phyloP scores from a whole-genome alignment of 2,329 filamentous ascomycete species.

The Aspergillus tanneri region DNA sequence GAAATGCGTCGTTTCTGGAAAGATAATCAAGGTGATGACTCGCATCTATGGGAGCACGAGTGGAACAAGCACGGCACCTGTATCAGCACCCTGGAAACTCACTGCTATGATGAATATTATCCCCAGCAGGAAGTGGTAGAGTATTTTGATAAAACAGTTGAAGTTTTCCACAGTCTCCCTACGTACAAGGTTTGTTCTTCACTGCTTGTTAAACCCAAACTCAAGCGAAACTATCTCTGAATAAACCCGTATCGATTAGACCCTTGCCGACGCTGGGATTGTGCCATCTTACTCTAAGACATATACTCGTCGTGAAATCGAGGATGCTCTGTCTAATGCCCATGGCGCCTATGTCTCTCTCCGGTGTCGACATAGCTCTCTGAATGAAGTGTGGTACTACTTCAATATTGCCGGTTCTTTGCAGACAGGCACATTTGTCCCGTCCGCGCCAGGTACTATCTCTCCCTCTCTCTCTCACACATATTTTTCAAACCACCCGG shows the following conservation, averaged over 20 bases:
- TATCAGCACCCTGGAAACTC: slow-evolving; percentile 65
- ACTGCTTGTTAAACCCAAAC: too few species aligned
- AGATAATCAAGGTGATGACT: slow-evolving; percentile 62
- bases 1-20: slow-evolving; percentile 75
- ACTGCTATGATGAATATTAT: slow-evolving; percentile 64
- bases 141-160: slow-evolving; percentile 66
- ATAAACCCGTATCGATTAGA: too few species aligned
- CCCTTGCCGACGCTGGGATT: slow-evolving; percentile 62
- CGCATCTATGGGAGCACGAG: slow-evolving; percentile 71
- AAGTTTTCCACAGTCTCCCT: slow-evolving; percentile 65
- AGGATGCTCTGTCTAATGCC: slow-evolving; percentile 55
- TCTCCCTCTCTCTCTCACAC: background rate
- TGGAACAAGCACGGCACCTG: slow-evolving; percentile 76
- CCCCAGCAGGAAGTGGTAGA: slow-evolving; percentile 65
- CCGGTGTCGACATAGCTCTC: slow-evolving; percentile 51
- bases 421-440: slow-evolving; percentile 36
- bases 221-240: too few species aligned
- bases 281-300: slow-evolving; percentile 53
- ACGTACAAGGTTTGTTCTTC: slow-evolving; percentile 55
- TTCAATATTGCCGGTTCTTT: slow-evolving; percentile 58
- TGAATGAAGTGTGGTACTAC: slow-evolving; percentile 62
- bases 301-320: slow-evolving; percentile 60
- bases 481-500: too few species aligned
- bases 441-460: slow-evolving; percentile 36
- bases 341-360: slow-evolving; percentile 59